Evolutionary conservation across 257 asterid species (phyloP).

Genomic region (Verbena officinalis): DNA sequence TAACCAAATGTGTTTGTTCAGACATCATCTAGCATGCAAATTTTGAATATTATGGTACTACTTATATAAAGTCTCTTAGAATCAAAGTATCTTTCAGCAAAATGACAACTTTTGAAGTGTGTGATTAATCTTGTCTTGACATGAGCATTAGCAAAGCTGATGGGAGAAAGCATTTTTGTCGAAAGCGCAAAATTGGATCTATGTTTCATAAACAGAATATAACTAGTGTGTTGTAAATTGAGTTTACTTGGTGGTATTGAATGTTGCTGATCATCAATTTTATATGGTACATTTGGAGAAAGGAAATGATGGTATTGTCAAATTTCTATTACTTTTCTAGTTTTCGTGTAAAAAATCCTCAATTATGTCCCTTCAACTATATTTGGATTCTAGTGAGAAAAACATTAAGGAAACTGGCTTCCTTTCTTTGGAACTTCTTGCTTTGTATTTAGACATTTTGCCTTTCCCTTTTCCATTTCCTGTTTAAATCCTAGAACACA

Average conservation of each 20-base stretch:
- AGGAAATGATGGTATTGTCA: background rate
- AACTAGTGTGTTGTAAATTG: too few species aligned
- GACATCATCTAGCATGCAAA: constrained; percentile 29
- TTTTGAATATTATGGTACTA: constrained; percentile 25
- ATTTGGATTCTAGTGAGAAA: background rate
- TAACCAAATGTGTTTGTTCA: constrained; percentile 3
- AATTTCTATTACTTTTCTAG: background rate
- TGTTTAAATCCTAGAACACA: background rate
- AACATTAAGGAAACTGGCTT: background rate
- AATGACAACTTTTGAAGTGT: background rate
- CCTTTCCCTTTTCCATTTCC: background rate
- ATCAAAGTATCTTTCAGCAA: constrained; percentile 3
- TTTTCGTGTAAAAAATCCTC: background rate
- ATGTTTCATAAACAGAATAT: constrained; percentile 4
- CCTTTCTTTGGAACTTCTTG: background rate
- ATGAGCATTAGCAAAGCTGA: background rate
- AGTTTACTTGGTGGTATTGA: too few species aligned
- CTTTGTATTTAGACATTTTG: background rate
- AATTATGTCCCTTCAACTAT: too few species aligned
- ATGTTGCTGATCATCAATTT: too few species aligned
- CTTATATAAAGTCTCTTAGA: constrained; percentile 3
- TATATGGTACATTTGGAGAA: background rate
- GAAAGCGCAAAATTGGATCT: background rate
- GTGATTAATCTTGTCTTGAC: background rate
- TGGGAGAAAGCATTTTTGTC: constrained; percentile 2